Evolutionary conservation across 768 basidiomycete species (phyloP).

Genomic region (Amanita exitialis): DNA sequence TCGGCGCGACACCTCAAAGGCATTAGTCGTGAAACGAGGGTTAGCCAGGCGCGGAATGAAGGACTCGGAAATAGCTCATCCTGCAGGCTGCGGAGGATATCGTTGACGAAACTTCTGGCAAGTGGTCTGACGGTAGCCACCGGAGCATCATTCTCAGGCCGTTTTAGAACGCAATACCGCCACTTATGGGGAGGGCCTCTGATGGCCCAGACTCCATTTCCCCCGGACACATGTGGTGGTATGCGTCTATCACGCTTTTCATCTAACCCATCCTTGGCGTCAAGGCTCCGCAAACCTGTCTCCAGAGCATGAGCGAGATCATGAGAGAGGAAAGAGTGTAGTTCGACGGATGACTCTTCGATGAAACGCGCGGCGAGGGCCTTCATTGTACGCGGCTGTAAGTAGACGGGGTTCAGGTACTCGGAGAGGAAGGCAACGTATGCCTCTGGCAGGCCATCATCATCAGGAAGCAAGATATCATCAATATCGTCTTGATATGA

Average conservation of each 20-base stretch:
- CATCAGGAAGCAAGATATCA: constrained; percentile 13
- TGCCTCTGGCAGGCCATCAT: constrained; percentile 40
- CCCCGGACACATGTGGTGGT: constrained; percentile 62
- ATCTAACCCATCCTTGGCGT: constrained; percentile 54
- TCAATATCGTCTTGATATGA: constrained; percentile 32
- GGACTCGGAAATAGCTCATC: constrained; percentile 67
- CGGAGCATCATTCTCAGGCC: constrained; percentile 24
- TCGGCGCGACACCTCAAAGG: constrained; percentile 67
- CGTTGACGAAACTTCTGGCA: constrained; percentile 40
- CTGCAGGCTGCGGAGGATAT: constrained; percentile 58
- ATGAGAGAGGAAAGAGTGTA: constrained; percentile 75
- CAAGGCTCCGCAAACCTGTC: constrained; percentile 50
- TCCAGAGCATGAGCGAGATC: constrained; percentile 63
- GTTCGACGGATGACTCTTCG: constrained; percentile 79
- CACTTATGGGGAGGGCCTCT: constrained; percentile 92
- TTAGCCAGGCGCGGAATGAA: constrained; percentile 90
- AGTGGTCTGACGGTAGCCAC: constrained; percentile 39
- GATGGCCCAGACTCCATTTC: constrained; percentile 52
- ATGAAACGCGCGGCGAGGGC: constrained; percentile 74
- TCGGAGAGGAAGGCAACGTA: constrained; percentile 67
- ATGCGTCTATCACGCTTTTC: constrained; percentile 41
- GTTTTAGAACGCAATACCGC: constrained; percentile 72
- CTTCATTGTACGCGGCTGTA: constrained; percentile 72
- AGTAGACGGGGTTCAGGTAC: constrained; percentile 87
- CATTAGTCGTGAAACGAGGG: constrained; percentile 58